Evolutionary conservation across 208 protist species (phyloP).

Genomic region (Wallacemonas sp.): DNA sequence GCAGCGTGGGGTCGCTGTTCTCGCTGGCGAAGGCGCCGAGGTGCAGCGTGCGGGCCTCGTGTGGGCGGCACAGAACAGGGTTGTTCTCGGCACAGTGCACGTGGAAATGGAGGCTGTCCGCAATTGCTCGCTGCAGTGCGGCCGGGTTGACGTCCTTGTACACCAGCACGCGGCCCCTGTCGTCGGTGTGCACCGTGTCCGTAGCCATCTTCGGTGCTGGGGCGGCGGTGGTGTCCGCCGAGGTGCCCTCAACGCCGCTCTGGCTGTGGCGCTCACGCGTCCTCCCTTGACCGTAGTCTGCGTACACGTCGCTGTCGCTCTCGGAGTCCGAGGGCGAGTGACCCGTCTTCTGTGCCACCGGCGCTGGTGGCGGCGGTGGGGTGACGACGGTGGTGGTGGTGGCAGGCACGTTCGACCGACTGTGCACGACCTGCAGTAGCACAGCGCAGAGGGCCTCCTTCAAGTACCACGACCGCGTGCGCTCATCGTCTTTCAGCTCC

Average conservation of each 20-base stretch:
- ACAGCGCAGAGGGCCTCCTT: slow-evolving; percentile 53
- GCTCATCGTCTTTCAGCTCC: slow-evolving; percentile 46
- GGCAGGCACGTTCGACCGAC: background rate
- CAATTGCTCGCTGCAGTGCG: slow-evolving; percentile 68
- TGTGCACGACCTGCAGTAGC: slow-evolving; percentile 47
- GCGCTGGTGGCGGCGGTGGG: background rate
- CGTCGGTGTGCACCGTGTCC: background rate
- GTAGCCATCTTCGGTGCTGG: background rate
- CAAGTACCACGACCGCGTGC: slow-evolving; percentile 69
- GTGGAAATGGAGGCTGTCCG: slow-evolving; percentile 52
- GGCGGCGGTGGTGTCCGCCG: background rate
- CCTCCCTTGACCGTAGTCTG: background rate
- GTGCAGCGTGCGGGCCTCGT: slow-evolving; percentile 20
- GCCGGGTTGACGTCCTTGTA: slow-evolving; percentile 37
- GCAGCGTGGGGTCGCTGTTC: slow-evolving; percentile 29
- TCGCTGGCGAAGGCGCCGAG: slow-evolving; percentile 24
- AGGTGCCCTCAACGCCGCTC: too few relatives aligned
- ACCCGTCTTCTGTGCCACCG: background rate
- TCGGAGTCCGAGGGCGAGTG: background rate
- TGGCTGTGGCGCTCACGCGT: too few relatives aligned
- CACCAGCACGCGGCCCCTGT: background rate
- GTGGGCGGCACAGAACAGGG: slow-evolving; percentile 19
- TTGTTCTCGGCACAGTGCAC: slow-evolving; percentile 56
- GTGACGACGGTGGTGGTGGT: background rate
- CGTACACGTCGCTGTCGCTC: background rate